Evolutionary conservation across 1,284 basidiomycete genomes (phyloP).

Genomic region (Cerrena zonata): DNA sequence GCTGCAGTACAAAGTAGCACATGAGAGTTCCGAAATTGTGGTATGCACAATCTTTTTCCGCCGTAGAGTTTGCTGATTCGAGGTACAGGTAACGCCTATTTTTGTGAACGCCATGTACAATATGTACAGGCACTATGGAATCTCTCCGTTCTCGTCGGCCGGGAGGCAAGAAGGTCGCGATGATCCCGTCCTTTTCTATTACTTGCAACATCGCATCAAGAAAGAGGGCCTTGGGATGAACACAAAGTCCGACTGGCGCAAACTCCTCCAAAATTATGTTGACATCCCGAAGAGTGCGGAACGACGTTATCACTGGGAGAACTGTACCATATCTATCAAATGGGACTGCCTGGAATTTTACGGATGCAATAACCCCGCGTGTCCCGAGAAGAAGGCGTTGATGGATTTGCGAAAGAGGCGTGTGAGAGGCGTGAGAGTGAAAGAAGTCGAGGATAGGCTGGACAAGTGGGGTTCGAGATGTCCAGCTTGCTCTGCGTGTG

Average conservation of each 20-base stretch:
- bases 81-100: conserved; percentile 16
- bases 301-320: conserved; percentile 20
- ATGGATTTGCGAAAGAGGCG: conserved; percentile 14
- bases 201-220: conserved; percentile 20
- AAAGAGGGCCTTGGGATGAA: too few species aligned
- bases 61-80: background rate
- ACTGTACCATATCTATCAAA: conserved; percentile 14
- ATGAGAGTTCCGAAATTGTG: conserved; percentile 13
- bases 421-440: conserved; percentile 21
- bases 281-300: conserved; percentile 17
- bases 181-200: conserved; percentile 23
- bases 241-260: too few species aligned
- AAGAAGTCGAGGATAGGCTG: conserved; percentile 21
- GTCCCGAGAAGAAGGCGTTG: conserved; percentile 20
- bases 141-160: conserved; percentile 21
- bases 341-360: conserved; percentile 23
- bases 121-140: conserved; percentile 24
- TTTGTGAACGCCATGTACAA: conserved; percentile 21
- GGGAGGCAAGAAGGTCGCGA: conserved; percentile 11
- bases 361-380: conserved; percentile 18
- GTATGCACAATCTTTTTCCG: conserved; percentile 8
- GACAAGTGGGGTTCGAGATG: conserved; percentile 20
- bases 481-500: too few species aligned
- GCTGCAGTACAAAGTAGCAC: conserved; percentile 17
- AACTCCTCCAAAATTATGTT: conserved; percentile 18